Base-by-base conservation (phyloP, 2,329 filamentous ascomycete species). In the Lecanicillium sp. region DNA sequence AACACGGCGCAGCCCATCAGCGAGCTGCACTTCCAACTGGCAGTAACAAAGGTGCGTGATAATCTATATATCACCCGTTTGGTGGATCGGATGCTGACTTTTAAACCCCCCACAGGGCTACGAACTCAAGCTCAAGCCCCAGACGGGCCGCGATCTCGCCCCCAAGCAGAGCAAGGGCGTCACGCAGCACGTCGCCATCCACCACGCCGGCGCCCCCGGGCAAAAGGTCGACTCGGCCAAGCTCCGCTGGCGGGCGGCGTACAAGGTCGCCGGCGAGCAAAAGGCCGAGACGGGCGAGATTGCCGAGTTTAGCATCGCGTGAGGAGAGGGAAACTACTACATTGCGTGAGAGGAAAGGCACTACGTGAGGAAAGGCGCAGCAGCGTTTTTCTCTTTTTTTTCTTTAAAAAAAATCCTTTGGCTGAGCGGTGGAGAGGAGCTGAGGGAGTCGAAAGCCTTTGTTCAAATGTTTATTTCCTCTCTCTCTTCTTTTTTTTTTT, bases 1-100 rank as follows among this genome's bases (percentile, higher is more conserved):
- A 85, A 79, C 51, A 86, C 83, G 1, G 67, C 77, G 2, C 77
- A 86, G 58, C 77, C 81, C 0, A 77, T 98, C 19, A 77, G 78
- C 3, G 86, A 94, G 54, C 71, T 98, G 24, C 90, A 91, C 50
- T 95, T 96, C 60, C 88, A 95, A 65, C 76, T 95, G 32, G 93
- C 93, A 3, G 91, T 96, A 24, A 93, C 91, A 51, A 97, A 91
- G 79, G 90, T 94, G 71, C 55, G 66, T 6, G 5, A 5, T 7
- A 23, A 30, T 9, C 23, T 20, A 14, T 11, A 7, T 15, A 24
- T 8, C n/a, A 12, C 10, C 24, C 19, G n/a, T n/a, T n/a, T 27
- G 12, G 12, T 14, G 30, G 35, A 37, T 5, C 24, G 20, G 26
- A 41, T 46, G 26, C 47, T 53, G 26, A 56, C 37, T 39, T 14